Percentiles rank a stretch among this genome's conserved stretches.
Conservation (phyloP, 169 alveolate species). For the Plasmodium malariae region DNA sequence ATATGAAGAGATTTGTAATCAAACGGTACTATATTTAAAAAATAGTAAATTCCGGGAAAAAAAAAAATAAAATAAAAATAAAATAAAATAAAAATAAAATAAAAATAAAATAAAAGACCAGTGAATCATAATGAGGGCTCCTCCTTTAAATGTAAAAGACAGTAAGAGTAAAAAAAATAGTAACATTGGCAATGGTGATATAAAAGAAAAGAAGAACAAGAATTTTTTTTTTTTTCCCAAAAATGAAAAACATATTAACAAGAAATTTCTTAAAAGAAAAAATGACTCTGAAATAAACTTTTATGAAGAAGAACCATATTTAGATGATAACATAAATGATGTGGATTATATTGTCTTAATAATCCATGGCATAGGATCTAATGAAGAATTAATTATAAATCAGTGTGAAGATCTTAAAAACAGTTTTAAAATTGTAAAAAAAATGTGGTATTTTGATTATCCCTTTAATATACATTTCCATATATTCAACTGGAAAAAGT, state of each 20-base stretch:
- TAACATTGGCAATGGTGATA: slow-evolving; percentile 9
- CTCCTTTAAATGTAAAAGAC: slow-evolving; percentile 21
- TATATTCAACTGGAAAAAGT: slow-evolving; percentile 84
- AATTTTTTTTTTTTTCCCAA: slow-evolving; percentile 39
- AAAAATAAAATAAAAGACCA: not conserved
- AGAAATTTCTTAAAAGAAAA: slow-evolving; percentile 22
- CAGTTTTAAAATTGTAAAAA: slow-evolving; percentile 79
- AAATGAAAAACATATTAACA: slow-evolving; percentile 13
- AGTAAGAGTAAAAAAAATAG: not conserved
- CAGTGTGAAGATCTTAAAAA: slow-evolving; percentile 82
- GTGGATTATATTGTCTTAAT: slow-evolving; percentile 82
- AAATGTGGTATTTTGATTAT: slow-evolving; percentile 84
- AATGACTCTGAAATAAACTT: slow-evolving; percentile 42
- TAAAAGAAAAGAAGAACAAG: slow-evolving; percentile 25
- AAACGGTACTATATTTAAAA: too few species aligned
- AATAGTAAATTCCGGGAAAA: not conserved
- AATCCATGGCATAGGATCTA: slow-evolving; percentile 86
- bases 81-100: slow-evolving; percentile 9
- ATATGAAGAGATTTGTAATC: too few species aligned
- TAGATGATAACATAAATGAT: slow-evolving; percentile 64
- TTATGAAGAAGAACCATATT: slow-evolving; percentile 73
- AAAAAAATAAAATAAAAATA: not conserved
- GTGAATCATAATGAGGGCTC: slow-evolving; percentile 27
- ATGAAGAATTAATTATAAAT: slow-evolving; percentile 69
- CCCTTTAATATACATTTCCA: slow-evolving; percentile 80